phyloP scores from a whole-genome alignment of 805 yeast genomes.

The Candida silvatica region DNA sequence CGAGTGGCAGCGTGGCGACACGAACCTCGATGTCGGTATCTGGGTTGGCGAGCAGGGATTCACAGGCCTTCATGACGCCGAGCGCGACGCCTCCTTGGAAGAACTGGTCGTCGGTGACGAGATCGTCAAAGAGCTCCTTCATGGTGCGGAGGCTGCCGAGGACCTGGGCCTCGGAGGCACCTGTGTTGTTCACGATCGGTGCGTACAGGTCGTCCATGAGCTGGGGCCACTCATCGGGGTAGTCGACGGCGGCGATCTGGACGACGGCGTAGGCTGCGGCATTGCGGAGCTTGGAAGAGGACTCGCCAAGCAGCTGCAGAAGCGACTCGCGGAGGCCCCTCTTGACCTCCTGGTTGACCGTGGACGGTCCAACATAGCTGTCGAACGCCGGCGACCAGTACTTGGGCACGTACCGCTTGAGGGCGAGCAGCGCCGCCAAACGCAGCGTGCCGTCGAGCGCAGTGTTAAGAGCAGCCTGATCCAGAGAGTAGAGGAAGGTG shows the following conservation, averaged over 20 bases:
- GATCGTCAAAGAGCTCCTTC: constrained; percentile 76
- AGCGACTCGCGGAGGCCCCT: constrained; percentile 39
- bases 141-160: constrained; percentile 53
- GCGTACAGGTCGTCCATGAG: constrained; percentile 42
- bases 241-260: constrained; percentile 82
- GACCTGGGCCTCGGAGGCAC: constrained; percentile 25
- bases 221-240: constrained; percentile 94
- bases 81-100: constrained; percentile 65
- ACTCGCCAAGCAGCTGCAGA: constrained; percentile 36
- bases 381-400: constrained; percentile 83
- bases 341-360: constrained; percentile 44
- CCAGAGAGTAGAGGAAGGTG: constrained; percentile 31
- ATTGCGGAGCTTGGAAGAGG: constrained; percentile 52
- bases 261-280: constrained; percentile 69
- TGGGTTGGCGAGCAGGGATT: constrained; percentile 27
- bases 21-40: constrained; percentile 27
- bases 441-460: constrained; percentile 28
- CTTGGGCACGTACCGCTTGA: constrained; percentile 59
- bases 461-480: constrained; percentile 30
- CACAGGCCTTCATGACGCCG: constrained; percentile 42
- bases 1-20: constrained; percentile 39
- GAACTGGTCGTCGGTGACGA: constrained; percentile 80
- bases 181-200: constrained; percentile 22
- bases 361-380: constrained; percentile 54
- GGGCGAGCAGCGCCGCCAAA: constrained; percentile 58